Base-by-base conservation (phyloP, 192 early-diverging fungal genomes). In the Dissophora globulifera region DNA sequence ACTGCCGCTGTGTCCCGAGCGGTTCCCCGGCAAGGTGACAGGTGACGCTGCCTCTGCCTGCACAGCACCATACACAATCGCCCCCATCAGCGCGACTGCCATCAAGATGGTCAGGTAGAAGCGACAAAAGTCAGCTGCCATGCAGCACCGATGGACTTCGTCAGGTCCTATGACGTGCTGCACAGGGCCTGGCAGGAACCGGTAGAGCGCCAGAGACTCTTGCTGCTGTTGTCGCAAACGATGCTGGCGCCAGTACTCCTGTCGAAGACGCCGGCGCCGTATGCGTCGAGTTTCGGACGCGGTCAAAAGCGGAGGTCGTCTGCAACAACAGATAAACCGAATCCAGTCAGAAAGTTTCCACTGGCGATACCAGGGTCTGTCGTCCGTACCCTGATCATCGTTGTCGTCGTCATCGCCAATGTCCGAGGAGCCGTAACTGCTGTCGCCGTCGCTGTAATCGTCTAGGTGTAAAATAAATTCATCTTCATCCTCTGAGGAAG, bases 61-160 rank as follows among this genome's bases (percentile, higher is more conserved):
- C 3, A 75, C 17, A 8, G 70, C 62, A 3, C 46, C 57, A 60
- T 75, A 75, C 2, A 75, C 70, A 43, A 75, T 60, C 31, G 70
- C 70, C 0, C 62, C 70, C 50, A 75, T 75, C 16, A 75, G 32
- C 8, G 9, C 19, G 22, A 66, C 40, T 1, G 70, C 62, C 43
- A 66, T 60, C 38, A 75, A 23, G n/a, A 75, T 75, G 0, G 70
- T 75, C 26, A 75, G 7, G 46, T 75, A 65, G 20, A 75, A 66
- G 32, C 70, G 62, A 30, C 70, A 75, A 46, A 75, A 75, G 43
- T 75, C 70, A 4, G 31, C 32, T 32, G 20, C 49, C 50, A 54
- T 41, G 25, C 70, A 54, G 17, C 62, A 54, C 15, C 46, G 70
- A 29, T 51, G 19, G n/a, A 65, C 35, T 10, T 59, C 48, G 15